Evolutionary conservation across 768 basidiomycete species (phyloP).

Genomic region (Strobilomyces dryophilus): DNA sequence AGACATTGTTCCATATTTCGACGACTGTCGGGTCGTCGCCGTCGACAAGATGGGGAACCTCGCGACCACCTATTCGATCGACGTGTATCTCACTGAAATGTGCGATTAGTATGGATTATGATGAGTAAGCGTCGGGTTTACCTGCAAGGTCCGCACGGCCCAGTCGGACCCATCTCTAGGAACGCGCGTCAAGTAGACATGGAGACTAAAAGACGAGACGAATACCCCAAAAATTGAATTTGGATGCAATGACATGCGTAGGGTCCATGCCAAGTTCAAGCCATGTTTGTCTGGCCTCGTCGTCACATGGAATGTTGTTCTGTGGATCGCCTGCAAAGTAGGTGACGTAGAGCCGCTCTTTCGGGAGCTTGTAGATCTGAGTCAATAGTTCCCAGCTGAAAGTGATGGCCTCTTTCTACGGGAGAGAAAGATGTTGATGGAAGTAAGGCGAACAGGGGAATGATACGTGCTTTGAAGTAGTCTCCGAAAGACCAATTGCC

Average conservation of each 20-base stretch:
- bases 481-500: constrained; percentile 99
- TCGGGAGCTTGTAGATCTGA: constrained; percentile 79
- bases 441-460: neutral
- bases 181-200: constrained; percentile 3
- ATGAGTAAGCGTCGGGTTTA: constrained; percentile 21
- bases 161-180: constrained; percentile 96
- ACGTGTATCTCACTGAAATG: constrained; percentile 84
- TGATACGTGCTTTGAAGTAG: constrained; percentile 84
- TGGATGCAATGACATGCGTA: constrained; percentile 88
- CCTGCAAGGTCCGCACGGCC: constrained; percentile 98
- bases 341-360: constrained; percentile 91
- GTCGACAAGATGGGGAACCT: constrained; percentile 91
- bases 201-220: constrained; percentile 18
- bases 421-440: constrained; percentile 1
- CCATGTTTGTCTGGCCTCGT: constrained; percentile 87
- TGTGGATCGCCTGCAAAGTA: constrained; percentile 96
- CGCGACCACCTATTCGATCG: constrained; percentile 96
- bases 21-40: constrained; percentile 95
- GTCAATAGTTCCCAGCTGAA: constrained; percentile 97
- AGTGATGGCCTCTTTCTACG: constrained; percentile 84
- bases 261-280: constrained; percentile 83
- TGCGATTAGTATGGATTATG: neutral
- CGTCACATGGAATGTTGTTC: constrained; percentile 80
- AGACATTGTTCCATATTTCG: constrained; percentile 99
- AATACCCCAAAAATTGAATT: constrained; percentile 98